Conservation (phyloP, 768 basidiomycete species). For the Phanerodontia chrysosporium region DNA sequence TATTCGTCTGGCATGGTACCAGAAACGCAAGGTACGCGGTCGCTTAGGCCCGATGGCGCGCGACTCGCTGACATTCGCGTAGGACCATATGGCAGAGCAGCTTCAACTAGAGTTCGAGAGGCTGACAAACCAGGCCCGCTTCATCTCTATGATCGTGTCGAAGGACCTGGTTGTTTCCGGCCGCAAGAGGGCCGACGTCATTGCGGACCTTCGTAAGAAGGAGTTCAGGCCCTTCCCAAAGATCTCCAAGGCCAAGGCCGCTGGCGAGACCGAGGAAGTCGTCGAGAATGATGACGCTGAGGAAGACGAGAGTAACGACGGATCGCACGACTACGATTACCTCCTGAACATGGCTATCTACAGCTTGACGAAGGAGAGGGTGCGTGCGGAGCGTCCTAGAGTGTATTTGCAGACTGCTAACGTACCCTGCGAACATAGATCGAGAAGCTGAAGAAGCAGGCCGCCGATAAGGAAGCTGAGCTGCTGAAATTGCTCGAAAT, state of each 20-base stretch:
- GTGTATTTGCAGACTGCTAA: background rate
- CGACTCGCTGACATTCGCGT: background rate
- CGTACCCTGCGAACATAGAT: constrained; percentile 47
- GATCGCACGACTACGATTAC: constrained; percentile 81
- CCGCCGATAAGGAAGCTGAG: constrained; percentile 78
- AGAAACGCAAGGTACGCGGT: constrained; percentile 88
- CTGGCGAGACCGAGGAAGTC: constrained; percentile 59
- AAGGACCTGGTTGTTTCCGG: constrained; percentile 78
- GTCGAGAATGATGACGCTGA: constrained; percentile 51
- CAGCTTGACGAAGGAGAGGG: constrained; percentile 93
- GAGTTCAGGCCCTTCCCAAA: constrained; percentile 95
- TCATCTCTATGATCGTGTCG: constrained; percentile 93
- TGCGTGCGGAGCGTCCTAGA: constrained; percentile 21
- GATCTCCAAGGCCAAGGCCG: constrained; percentile 57
- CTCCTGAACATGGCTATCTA: constrained; percentile 92
- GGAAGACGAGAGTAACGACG: constrained; percentile 44
- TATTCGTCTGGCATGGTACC: constrained; percentile 83
- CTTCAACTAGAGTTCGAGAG: constrained; percentile 79
- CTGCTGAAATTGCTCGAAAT: constrained; percentile 72
- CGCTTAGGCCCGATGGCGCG: too few species aligned
- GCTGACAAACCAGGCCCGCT: constrained; percentile 91
- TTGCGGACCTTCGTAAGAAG: constrained; percentile 74
- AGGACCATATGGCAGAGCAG: constrained; percentile 85
- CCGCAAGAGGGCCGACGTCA: constrained; percentile 85
- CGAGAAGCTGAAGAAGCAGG: constrained; percentile 76